A percentile compares a stretch with the other conserved stretches of the same genome.
These are phyloP conservation scores for Arachnomyces sp. DNA, from an alignment of 2,329 filamentous ascomycete species.

Conservation along the genomic window DNA sequence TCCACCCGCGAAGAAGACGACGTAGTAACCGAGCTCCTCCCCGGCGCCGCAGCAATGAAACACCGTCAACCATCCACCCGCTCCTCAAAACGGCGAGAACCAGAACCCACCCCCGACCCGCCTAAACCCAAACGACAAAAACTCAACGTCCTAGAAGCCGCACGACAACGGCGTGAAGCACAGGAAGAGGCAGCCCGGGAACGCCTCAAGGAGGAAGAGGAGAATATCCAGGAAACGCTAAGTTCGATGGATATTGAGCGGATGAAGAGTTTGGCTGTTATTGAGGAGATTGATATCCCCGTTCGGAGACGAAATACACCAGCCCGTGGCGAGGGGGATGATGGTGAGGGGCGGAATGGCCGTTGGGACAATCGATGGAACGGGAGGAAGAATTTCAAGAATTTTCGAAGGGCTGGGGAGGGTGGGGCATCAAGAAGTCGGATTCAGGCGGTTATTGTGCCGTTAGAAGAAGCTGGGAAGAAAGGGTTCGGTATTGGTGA, in stretches of 20 bases:
- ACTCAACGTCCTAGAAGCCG: conserved; percentile 60
- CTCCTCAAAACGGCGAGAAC: conserved; percentile 34
- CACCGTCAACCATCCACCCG: conserved; percentile 60
- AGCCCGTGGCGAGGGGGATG: too few relatives aligned
- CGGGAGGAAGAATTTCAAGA: conserved; percentile 92
- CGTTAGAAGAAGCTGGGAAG: conserved; percentile 60
- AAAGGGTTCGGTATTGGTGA: conserved; percentile 68
- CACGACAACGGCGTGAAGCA: conserved; percentile 44
- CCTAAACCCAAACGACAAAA: conserved; percentile 48
- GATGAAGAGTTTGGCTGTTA: conserved; percentile 63
- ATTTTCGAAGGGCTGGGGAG: conserved; percentile 48
- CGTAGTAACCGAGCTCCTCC: conserved; percentile 63
- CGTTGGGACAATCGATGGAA: conserved; percentile 89
- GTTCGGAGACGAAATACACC: conserved; percentile 21
- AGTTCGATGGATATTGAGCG: conserved; percentile 62
- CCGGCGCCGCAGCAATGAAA: conserved; percentile 69
- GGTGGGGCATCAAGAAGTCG: conserved; percentile 30
- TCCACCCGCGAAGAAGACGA: conserved; percentile 38
- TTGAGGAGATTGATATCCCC: conserved; percentile 65
- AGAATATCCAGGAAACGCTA: conserved; percentile 47
- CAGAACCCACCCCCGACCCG: conserved; percentile 17
- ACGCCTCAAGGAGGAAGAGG: conserved; percentile 57
- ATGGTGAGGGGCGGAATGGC: conserved; percentile 35
- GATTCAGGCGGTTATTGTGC: conserved; percentile 55
- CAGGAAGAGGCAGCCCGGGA: conserved; percentile 48